phyloP scores from a whole-genome alignment of 805 yeast species.

The Cyberlindnera amylophila region DNA sequence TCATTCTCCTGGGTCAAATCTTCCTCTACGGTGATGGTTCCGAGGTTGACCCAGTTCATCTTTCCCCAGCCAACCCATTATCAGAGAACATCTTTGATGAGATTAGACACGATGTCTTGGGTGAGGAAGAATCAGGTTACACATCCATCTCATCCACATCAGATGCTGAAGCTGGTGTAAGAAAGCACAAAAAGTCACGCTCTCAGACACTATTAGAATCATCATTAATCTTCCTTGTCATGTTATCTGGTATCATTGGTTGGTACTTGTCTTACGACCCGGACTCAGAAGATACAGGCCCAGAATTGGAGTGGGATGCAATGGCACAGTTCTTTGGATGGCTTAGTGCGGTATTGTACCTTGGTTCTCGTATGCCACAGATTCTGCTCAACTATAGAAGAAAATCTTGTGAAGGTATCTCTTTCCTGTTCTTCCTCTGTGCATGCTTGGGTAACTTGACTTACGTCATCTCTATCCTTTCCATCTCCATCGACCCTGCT shows the following conservation, averaged over 20 bases:
- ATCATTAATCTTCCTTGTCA: conserved; percentile 59
- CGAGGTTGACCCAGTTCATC: conserved; percentile 66
- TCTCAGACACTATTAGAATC: conserved; percentile 28
- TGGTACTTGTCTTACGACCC: conserved; percentile 71
- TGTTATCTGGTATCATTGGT: conserved; percentile 79
- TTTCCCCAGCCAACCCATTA: conserved; percentile 86
- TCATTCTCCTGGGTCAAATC: conserved; percentile 80
- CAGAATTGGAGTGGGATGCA: conserved; percentile 59
- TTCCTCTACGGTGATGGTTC: conserved; percentile 66
- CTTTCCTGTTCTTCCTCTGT: conserved; percentile 88
- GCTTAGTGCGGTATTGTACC: conserved; percentile 65
- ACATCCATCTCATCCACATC: conserved; percentile 7
- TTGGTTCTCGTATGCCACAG: conserved; percentile 93
- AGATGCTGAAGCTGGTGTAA: conserved; percentile 8
- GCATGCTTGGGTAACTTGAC: conserved; percentile 94
- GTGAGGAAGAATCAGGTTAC: conserved; percentile 19
- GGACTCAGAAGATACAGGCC: conserved; percentile 27
- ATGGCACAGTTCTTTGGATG: conserved; percentile 87
- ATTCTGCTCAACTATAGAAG: conserved; percentile 78
- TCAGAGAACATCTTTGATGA: conserved; percentile 67
- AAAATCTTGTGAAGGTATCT: conserved; percentile 92
- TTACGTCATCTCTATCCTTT: conserved; percentile 80
- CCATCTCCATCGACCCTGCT: conserved; percentile 64
- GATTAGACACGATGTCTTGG: conserved; percentile 42
- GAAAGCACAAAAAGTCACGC: conserved; percentile 16